Evolutionary conservation across 1,284 basidiomycete species (phyloP).

Genomic region (Cutaneotrichosporon sp.): DNA sequence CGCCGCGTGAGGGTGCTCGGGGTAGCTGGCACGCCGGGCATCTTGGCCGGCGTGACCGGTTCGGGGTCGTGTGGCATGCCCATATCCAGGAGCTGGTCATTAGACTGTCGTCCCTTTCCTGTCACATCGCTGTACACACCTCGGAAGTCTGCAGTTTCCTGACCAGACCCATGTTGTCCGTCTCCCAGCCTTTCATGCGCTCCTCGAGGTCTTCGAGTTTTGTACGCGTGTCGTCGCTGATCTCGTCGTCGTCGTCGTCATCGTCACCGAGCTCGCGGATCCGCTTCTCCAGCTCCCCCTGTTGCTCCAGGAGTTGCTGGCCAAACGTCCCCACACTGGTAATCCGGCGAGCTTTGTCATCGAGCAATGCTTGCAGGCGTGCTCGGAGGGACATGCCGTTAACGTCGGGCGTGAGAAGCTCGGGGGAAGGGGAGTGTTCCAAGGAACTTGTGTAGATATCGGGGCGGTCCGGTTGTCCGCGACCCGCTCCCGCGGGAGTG

Average conservation of each 20-base stretch:
- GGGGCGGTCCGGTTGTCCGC: conserved; percentile 11
- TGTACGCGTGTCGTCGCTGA: conserved; percentile 57
- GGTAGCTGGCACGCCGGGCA: conserved; percentile 11
- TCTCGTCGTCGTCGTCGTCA: conserved; percentile 52
- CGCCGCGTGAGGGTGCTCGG: conserved; percentile 41
- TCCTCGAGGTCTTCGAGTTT: conserved; percentile 71
- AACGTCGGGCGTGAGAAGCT: conserved; percentile 17
- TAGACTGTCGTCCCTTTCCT: neutral
- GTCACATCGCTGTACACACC: conserved; percentile 50
- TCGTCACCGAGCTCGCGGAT: conserved; percentile 68
- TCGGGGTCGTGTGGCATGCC: conserved; percentile 2
- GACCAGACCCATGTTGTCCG: conserved; percentile 73
- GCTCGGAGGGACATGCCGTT: conserved; percentile 30
- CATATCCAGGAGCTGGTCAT: conserved; percentile 7
- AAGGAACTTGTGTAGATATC: conserved; percentile 25
- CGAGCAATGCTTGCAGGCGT: conserved; percentile 70
- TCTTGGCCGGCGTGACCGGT: conserved; percentile 10
- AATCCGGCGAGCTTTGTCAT: conserved; percentile 82
- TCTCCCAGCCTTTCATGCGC: conserved; percentile 72
- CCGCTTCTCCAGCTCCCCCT: conserved; percentile 80
- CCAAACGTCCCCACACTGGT: conserved; percentile 83
- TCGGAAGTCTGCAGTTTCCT: conserved; percentile 60
- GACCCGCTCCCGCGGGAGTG: conserved; percentile 5
- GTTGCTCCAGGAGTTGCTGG: conserved; percentile 82
- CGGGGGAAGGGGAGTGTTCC: conserved; percentile 15